Evolutionary conservation across 1,284 basidiomycete species (phyloP).

Genomic region (Mycosarcoma maydis): DNA sequence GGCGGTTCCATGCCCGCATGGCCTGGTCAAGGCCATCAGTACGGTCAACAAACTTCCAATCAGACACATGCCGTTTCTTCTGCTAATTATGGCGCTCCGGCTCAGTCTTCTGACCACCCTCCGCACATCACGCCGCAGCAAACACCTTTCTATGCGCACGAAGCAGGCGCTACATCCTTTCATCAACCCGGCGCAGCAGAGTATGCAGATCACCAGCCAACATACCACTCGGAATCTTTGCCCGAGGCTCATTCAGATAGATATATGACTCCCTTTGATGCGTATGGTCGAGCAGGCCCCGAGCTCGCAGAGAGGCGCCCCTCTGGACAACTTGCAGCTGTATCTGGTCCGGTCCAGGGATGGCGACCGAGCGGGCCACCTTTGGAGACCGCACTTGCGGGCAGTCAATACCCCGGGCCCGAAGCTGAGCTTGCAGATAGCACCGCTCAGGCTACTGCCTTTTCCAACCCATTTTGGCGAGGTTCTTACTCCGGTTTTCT

Average conservation of each 20-base stretch:
- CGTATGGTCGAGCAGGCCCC: constrained; percentile 8
- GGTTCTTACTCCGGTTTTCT: constrained; percentile 7
- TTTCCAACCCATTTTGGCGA: constrained; percentile 44
- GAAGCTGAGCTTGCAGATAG: constrained; percentile 7
- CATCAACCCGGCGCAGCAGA: constrained; percentile 1
- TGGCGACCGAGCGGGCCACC: constrained; percentile 32
- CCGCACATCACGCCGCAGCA: constrained; percentile 21
- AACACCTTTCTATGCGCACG: constrained; percentile 16
- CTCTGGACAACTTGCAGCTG: constrained; percentile 14
- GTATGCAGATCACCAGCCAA: constrained; percentile 8
- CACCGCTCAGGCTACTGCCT: constrained; percentile 12
- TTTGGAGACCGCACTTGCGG: constrained; percentile 34
- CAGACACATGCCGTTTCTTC: constrained; percentile 2
- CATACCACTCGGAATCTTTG: constrained; percentile 10
- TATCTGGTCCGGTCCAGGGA: constrained; percentile 2
- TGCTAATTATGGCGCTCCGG: constrained; percentile 1
- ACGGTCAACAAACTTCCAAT: constrained; percentile 13
- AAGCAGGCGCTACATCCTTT: constrained; percentile 7
- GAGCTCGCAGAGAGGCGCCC: constrained; percentile 11
- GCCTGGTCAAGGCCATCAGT: constrained; percentile 14
- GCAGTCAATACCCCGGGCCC: constrained; percentile 24
- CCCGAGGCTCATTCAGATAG: constrained; percentile 19
- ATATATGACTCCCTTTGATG: constrained; percentile 20
- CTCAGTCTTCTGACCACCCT: constrained; percentile 16
- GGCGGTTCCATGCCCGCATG: constrained; percentile 8